These are phyloP conservation scores for Corynespora cassiicola DNA, from an alignment of 2,329 filamentous ascomycete species.

Conservation along the genomic window DNA sequence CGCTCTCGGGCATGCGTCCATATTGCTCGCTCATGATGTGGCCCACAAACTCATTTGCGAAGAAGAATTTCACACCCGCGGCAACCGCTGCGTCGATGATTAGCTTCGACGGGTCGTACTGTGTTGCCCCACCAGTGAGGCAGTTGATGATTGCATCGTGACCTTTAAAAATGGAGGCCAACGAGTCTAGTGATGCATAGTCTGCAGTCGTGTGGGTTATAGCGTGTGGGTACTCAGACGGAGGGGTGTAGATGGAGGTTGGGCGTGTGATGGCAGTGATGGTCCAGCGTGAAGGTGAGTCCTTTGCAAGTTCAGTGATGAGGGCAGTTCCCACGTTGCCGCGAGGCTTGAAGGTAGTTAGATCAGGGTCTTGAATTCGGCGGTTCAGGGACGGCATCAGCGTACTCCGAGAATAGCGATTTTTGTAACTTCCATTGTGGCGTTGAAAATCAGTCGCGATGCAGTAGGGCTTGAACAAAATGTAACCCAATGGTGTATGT, in stretches of 20 bases:
- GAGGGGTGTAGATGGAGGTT: conserved; percentile 24
- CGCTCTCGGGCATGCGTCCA: conserved; percentile 29
- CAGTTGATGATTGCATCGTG: conserved; percentile 63
- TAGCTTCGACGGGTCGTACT: conserved; percentile 52
- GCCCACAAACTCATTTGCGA: conserved; percentile 43
- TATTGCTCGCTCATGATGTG: conserved; percentile 32
- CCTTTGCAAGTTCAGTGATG: conserved; percentile 33
- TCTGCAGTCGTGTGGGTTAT: conserved; percentile 29
- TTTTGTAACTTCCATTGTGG: conserved; percentile 43
- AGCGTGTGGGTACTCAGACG: conserved; percentile 14
- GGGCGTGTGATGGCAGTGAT: conserved; percentile 39
- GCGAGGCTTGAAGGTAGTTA: conserved; percentile 25
- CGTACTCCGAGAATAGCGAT: conserved; percentile 43
- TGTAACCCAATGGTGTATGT: too few species aligned
- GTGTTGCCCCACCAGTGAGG: conserved; percentile 52
- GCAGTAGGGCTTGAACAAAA: neutral
- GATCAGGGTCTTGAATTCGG: neutral
- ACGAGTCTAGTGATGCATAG: conserved; percentile 30
- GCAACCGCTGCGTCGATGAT: conserved; percentile 43
- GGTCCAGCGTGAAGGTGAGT: conserved; percentile 20
- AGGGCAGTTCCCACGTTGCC: conserved; percentile 41
- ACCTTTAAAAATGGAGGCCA: conserved; percentile 53
- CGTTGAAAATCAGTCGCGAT: neutral
- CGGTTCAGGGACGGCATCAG: too few species aligned
- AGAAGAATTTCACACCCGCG: conserved; percentile 40